Evolutionary conservation across 495 filamentous ascomycete species (phyloP), one percentile per base, ranked within the genome.

Genomic region (Podospora pseudopauciseta): DNA sequence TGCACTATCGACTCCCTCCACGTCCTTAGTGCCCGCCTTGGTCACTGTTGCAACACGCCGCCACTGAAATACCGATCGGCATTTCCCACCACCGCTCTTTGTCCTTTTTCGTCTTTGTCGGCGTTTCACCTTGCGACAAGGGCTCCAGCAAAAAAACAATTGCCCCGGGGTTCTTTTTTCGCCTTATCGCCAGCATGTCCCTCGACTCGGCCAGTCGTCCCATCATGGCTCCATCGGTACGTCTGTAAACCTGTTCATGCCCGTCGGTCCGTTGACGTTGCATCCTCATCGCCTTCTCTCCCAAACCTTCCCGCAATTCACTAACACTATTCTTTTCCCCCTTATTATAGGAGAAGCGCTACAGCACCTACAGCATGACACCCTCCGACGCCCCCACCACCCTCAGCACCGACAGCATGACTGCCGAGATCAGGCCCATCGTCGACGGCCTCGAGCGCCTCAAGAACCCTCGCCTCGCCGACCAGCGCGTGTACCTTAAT

Each of bases 361-460:
- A 91, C 79, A 94, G 91, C 76, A 93, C 91, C 66, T 90, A 92
- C 79, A 91, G 88, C 83, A 86, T 86, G 68, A 83, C 87, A 58
- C 90, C 91, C 27, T 93, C 91, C 66, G 77, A 94, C 64, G 85
- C 91, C 15, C 85, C 89, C 66, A 90, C 88, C 32, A 76, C 85
- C 27, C 76, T 78, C 65, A 86, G 83, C 63, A 83, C 77, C 44
- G 85, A 88, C 72, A 87, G 87, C 61, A 86, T 86, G 66, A 84
- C 86, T 13, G 85, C 87, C 59, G 92, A 96, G 72, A 92, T 96
- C 80, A 88, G 86, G 69, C 85, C 91, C 65, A 92, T 94, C 78
- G 89, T 91, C 70, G 89, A 91, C 66, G 90, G 91, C 55, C 85
- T 98, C 61, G 89, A 93, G 67, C 92, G 95, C 68, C 88, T 99